Base-by-base conservation (phyloP, 768 basidiomycete genomes). In the Suillus spraguei region DNA sequence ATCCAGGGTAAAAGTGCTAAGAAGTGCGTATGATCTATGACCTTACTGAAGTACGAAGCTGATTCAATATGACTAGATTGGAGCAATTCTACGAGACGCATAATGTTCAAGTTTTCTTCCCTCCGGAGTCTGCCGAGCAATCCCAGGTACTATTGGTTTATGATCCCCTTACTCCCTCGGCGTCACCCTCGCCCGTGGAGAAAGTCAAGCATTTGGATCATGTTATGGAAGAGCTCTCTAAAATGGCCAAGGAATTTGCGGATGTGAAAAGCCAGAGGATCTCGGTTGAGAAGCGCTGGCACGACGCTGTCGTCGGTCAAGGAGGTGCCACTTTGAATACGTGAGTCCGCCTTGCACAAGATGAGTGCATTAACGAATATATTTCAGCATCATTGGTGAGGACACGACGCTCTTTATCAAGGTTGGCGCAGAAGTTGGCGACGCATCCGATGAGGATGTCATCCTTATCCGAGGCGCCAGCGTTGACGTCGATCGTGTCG, bases 71-170 rank as follows among this genome's bases (percentile, higher is more conserved):
- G 24, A 41, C 24, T 20, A 93, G 94, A 77, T 79, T 97, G 70
- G 89, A 90, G 75, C 87, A 89, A 66, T 87, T 95, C 77, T 85
- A 95, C 68, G 91, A 94, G 24, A 77, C 77, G n/a, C 85, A 96
- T 76, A 90, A 90, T 67, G 89, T 99, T 64, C 80, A 84, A 49
- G 83, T 91, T n/a, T 90, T 91, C 79, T 99, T 98, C 85, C 97
- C 97, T 44, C 79, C 82, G 22, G 92, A 95, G 73, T 78, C 87
- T 35, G 81, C 83, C 50, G 94, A 96, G 68, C 86, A 87, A 38
- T 90, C 88, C 3, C 82, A 83, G 36, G 85, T 96, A 66, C 80
- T 97, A 38, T 80, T 98, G 65, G 91, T 97, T 64, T 94, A 92
- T 72, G 93, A 95, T 73, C 92, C 92, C 35, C 76, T 84, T 28